Percentiles rank a stretch among this genome's conserved stretches.
phyloP scores from a whole-genome alignment of 106 monocot genomes.

The Apostasia ramifera region DNA sequence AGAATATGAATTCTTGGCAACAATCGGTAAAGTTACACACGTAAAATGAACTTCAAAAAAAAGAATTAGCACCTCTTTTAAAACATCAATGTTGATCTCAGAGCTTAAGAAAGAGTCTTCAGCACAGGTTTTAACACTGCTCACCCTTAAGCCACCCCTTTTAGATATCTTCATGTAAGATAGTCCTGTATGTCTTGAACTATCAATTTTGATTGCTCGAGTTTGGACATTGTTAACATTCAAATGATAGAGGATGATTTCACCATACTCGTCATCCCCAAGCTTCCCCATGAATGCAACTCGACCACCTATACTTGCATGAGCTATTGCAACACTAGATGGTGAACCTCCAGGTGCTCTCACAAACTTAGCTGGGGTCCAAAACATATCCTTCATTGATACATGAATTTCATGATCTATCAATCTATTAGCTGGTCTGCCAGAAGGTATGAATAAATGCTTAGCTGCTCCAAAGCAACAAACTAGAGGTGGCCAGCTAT shows the following conservation, averaged over 20 bases:
- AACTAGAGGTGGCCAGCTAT: constrained; percentile 71
- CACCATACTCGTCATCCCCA: constrained; percentile 85
- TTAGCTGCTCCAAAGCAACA: constrained; percentile 89
- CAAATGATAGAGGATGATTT: constrained; percentile 53
- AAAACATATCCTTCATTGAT: constrained; percentile 57
- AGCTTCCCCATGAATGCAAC: constrained; percentile 90
- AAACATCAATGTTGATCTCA: constrained; percentile 67
- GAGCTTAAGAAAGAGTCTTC: constrained; percentile 62
- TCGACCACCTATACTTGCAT: constrained; percentile 66
- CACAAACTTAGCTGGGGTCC: constrained; percentile 60
- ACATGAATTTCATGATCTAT: constrained; percentile 77
- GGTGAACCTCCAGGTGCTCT: constrained; percentile 80
- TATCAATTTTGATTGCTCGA: constrained; percentile 46
- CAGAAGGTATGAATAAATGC: constrained; percentile 76
- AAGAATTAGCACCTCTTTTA: constrained; percentile 61
- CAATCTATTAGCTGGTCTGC: constrained; percentile 71
- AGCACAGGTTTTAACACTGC: constrained; percentile 43
- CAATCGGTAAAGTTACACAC: too few relatives aligned
- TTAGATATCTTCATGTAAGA: constrained; percentile 70
- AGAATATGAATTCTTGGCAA: too few relatives aligned
- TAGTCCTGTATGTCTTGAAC: constrained; percentile 41
- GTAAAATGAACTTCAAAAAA: too few relatives aligned
- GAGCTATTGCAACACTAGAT: constrained; percentile 70
- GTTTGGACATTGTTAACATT: constrained; percentile 73
- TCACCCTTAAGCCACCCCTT: constrained; percentile 46